These are phyloP conservation scores for Botrytis deweyae DNA, from an alignment of 2,329 filamentous ascomycete genomes.

Conservation along the genomic window DNA sequence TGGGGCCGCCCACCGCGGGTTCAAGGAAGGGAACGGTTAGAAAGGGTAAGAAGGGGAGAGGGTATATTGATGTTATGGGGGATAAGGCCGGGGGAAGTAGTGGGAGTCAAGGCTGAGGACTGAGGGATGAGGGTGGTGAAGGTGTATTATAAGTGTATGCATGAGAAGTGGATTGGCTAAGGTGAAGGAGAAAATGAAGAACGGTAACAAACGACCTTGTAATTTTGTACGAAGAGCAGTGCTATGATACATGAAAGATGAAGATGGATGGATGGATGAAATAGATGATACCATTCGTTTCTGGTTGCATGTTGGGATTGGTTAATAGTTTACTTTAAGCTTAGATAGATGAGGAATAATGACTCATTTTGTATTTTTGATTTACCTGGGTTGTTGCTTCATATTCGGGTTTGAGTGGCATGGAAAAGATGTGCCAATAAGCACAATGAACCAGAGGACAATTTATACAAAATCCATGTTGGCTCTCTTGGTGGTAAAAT, in stretches of 20 bases:
- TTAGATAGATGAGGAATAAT: neutral
- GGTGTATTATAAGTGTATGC: conserved; percentile 14
- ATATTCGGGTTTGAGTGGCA: neutral
- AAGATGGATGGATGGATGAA: neutral
- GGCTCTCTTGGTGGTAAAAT: neutral
- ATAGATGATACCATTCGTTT: neutral
- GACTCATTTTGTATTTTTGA: neutral
- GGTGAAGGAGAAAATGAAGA: neutral
- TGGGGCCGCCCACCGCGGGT: conserved; percentile 71
- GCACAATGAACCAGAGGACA: neutral
- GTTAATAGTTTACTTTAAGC: neutral
- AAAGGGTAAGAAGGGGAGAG: conserved; percentile 74
- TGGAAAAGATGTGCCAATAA: neutral
- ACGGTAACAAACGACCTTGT: neutral
- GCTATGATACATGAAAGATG: neutral
- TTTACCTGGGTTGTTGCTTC: neutral
- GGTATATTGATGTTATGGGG: conserved; percentile 95
- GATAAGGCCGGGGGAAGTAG: conserved; percentile 27
- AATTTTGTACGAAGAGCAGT: conserved; percentile 1
- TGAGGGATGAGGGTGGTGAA: neutral
- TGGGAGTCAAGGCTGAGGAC: neutral
- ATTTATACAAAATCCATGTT: neutral
- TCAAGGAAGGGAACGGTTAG: conserved; percentile 60
- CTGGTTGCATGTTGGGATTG: neutral
- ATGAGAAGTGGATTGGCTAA: neutral